A percentile compares a stretch with the other conserved stretches of the same genome.
Conservation (phyloP, 768 basidiomycete genomes). For the Termitomyces sp. region DNA sequence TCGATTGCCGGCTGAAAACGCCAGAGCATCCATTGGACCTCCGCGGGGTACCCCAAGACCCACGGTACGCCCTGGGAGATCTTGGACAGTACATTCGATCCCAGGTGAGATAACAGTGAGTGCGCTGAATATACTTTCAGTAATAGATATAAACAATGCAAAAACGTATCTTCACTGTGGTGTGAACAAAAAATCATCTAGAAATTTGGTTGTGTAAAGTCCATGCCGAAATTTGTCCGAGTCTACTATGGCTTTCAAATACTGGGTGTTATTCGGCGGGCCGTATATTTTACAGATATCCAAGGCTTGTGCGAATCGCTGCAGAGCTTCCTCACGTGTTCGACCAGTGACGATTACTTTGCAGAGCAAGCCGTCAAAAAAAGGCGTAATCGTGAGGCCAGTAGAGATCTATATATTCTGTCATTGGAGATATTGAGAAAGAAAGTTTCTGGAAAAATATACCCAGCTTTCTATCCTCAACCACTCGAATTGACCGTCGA, state of each 20-base stretch:
- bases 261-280: slow-evolving; percentile 56
- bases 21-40: slow-evolving; percentile 60
- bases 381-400: slow-evolving; percentile 45
- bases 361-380: slow-evolving; percentile 54
- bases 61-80: slow-evolving; percentile 47
- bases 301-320: slow-evolving; percentile 35
- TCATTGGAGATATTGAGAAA: background rate
- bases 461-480: slow-evolving; percentile 61
- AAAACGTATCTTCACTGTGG: slow-evolving; percentile 30
- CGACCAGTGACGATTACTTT: slow-evolving; percentile 53
- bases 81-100: slow-evolving; percentile 54
- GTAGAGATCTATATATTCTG: slow-evolving; percentile 33
- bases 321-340: slow-evolving; percentile 40
- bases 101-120: slow-evolving; percentile 52
- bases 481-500: slow-evolving; percentile 36
- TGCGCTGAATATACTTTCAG: slow-evolving; percentile 25
- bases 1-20: slow-evolving; percentile 52
- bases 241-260: slow-evolving; percentile 40
- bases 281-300: slow-evolving; percentile 41
- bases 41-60: slow-evolving; percentile 57
- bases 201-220: slow-evolving; percentile 41
- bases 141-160: background rate
- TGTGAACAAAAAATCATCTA: slow-evolving; percentile 36
- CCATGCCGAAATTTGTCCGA: slow-evolving; percentile 36
- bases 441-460: slow-evolving; percentile 4